Conservation (phyloP, 192 early-diverging fungal species). For the Tieghemiomyces parasiticus region DNA sequence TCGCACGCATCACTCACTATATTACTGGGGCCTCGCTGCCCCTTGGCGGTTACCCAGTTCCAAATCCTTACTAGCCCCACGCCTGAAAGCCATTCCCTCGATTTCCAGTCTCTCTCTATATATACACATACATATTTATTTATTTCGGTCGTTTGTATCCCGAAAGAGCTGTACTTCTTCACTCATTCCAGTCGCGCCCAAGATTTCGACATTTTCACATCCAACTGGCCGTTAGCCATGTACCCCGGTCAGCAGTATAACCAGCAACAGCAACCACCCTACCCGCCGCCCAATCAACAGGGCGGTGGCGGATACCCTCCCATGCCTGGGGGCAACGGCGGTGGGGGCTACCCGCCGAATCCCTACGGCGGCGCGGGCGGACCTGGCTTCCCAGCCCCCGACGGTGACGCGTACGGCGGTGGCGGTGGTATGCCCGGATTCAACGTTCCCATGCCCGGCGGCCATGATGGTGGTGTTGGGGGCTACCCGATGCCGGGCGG, state of each 20-base stretch:
- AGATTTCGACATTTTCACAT: too few species aligned
- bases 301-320: not conserved
- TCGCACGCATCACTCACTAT: too few species aligned
- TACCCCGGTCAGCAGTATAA: conserved; percentile 20
- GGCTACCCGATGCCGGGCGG: not conserved
- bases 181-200: too few species aligned
- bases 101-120: not conserved
- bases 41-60: too few species aligned
- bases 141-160: not conserved
- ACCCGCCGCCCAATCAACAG: not conserved
- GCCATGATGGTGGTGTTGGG: not conserved
- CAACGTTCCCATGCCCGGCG: conserved; percentile 2
- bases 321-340: not conserved
- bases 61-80: too few species aligned
- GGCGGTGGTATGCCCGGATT: too few species aligned
- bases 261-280: conserved; percentile 6
- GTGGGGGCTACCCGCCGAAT: not conserved
- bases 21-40: too few species aligned
- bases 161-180: too few species aligned
- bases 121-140: not conserved
- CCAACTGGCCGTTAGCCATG: conserved; percentile 19
- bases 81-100: not conserved
- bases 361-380: not conserved
- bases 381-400: not conserved
- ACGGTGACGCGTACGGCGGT: too few species aligned